Percentiles rank a stretch among this genome's conserved stretches.
These are phyloP conservation scores for Volvox africanus DNA, from an alignment of 139 green algal genomes.

Conservation along the genomic window DNA sequence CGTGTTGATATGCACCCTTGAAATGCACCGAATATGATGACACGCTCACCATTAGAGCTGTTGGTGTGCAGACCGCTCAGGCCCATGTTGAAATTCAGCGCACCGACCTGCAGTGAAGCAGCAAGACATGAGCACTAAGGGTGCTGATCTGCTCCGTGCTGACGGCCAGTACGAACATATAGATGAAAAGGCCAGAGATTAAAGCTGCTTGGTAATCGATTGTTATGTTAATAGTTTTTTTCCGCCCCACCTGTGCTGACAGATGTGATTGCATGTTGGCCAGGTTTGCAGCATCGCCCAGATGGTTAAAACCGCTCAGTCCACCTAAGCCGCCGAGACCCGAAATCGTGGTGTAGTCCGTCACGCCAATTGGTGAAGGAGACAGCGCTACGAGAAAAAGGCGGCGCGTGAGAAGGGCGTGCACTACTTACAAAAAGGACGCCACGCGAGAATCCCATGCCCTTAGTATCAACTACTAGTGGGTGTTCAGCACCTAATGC, in stretches of 20 bases:
- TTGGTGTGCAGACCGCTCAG: constrained; percentile 34
- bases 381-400: constrained; percentile 18
- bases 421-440: background rate
- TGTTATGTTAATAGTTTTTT: too few relatives aligned
- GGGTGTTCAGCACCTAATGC: too few relatives aligned
- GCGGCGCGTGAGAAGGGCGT: background rate
- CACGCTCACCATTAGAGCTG: constrained; percentile 1
- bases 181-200: too few relatives aligned
- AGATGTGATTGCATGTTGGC: constrained; percentile 46
- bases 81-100: constrained; percentile 36
- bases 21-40: too few relatives aligned
- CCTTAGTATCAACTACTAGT: too few relatives aligned
- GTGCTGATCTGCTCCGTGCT: too few relatives aligned
- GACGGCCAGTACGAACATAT: too few relatives aligned
- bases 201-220: too few relatives aligned
- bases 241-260: constrained; percentile 19
- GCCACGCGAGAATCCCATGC: too few relatives aligned
- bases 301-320: constrained; percentile 40
- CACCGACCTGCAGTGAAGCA: background rate
- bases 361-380: constrained; percentile 24
- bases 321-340: constrained; percentile 29
- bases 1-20: too few relatives aligned
- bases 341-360: constrained; percentile 40
- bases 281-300: constrained; percentile 42
- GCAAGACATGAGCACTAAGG: too few relatives aligned